A percentile compares a stretch with the other conserved stretches of the same genome.
Evolutionary conservation across 2,329 filamentous ascomycete species (phyloP).

Genomic region (Berkeleyomyces basicola): DNA sequence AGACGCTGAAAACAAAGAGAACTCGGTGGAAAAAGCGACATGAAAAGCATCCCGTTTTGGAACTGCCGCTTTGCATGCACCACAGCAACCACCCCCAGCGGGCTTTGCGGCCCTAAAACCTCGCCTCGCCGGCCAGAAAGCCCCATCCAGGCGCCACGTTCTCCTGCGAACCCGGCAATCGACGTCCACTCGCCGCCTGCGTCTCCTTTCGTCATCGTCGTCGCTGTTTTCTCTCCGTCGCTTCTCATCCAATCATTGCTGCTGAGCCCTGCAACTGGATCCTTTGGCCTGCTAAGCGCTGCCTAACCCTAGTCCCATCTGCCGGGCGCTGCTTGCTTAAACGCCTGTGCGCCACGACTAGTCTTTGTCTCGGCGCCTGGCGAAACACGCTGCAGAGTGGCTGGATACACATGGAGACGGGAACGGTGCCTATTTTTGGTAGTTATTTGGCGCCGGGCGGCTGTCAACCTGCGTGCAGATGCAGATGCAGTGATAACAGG

Average conservation of each 20-base stretch:
- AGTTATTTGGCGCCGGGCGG: no score
- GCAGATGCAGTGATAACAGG: no score
- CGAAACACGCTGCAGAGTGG: neutral
- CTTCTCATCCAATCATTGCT: neutral
- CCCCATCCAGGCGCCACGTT: no score
- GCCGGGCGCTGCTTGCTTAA: neutral
- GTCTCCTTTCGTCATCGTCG: neutral
- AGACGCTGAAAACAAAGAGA: neutral
- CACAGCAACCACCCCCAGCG: no score
- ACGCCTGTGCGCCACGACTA: neutral
- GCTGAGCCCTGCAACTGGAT: neutral
- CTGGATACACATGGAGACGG: no score
- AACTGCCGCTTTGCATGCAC: no score
- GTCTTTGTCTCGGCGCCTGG: neutral
- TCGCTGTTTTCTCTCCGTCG: neutral
- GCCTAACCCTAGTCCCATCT: neutral
- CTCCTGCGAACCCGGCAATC: neutral
- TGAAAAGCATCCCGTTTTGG: no score
- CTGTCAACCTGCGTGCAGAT: no score
- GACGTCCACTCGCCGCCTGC: no score
- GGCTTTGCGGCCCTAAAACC: no score
- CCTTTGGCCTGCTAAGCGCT: neutral
- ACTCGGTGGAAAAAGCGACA: neutral
- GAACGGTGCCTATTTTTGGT: no score
- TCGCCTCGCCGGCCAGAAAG: no score